Conservation (phyloP, 768 basidiomycete species). For the Udeniomyces megalosporus region DNA sequence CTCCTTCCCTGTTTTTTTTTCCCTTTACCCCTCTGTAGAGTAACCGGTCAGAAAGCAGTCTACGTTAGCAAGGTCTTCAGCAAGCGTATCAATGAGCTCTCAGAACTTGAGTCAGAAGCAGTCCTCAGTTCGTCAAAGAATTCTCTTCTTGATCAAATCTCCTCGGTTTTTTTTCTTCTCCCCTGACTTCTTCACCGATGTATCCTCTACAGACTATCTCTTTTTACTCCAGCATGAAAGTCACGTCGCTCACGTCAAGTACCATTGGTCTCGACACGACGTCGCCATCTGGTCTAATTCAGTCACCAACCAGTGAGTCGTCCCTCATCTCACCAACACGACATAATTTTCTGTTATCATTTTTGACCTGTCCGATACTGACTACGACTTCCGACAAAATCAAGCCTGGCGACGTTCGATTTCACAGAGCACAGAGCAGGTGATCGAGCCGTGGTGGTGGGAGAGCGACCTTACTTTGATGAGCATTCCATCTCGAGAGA, state of each 20-base stretch:
- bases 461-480: background rate
- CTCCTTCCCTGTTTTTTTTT: background rate
- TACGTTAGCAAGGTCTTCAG: slow-evolving; percentile 9
- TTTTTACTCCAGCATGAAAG: too few species aligned
- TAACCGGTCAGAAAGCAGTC: slow-evolving; percentile 8
- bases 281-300: slow-evolving; percentile 22
- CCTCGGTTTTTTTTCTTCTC: too few species aligned
- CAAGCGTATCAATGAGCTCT: background rate
- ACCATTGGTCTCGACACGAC: slow-evolving; percentile 17
- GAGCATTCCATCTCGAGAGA: too few species aligned
- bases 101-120: background rate
- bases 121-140: background rate
- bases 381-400: background rate
- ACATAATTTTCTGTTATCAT: too few species aligned
- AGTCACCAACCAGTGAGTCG: slow-evolving; percentile 3
- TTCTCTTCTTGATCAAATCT: too few species aligned
- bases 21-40: too few species aligned
- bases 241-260: background rate
- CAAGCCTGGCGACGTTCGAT: slow-evolving; percentile 1
- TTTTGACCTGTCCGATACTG: background rate
- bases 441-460: background rate
- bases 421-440: background rate
- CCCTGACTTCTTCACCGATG: too few species aligned
- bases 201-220: too few species aligned
- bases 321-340: background rate